These are phyloP conservation scores for Drosera capensis DNA, from an alignment of 148 eudicot genomes.

Conservation along the genomic window DNA sequence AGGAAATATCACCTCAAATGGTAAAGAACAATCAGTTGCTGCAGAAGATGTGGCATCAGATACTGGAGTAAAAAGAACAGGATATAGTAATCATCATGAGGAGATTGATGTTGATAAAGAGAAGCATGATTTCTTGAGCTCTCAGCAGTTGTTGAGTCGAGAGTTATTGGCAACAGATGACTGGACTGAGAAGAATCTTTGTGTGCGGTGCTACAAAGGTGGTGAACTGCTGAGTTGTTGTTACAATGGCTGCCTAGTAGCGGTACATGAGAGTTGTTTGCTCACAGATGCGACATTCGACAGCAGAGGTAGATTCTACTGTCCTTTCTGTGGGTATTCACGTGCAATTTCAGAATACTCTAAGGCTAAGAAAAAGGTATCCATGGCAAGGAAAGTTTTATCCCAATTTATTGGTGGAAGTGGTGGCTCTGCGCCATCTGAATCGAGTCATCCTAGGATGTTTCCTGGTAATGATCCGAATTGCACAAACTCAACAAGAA, in stretches of 20 bases:
- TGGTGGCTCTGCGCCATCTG: conserved; percentile 6
- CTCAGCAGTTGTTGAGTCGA: conserved; percentile 23
- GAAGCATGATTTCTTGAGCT: conserved; percentile 29
- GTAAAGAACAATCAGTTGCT: conserved; percentile 4
- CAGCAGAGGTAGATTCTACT: conserved; percentile 40
- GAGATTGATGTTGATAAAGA: conserved; percentile 16
- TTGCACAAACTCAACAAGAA: conserved; percentile 10
- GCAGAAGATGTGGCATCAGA: conserved; percentile 1
- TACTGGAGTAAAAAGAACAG: conserved; percentile 9
- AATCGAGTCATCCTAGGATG: conserved; percentile 8
- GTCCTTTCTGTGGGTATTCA: conserved; percentile 77
- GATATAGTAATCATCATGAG: conserved; percentile 18
- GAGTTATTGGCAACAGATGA: conserved; percentile 26
- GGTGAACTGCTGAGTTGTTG: conserved; percentile 51
- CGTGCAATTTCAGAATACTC: conserved; percentile 37
- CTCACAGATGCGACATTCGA: conserved; percentile 34
- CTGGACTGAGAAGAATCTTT: conserved; percentile 25
- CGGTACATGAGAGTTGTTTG: conserved; percentile 61
- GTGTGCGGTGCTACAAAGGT: conserved; percentile 54
- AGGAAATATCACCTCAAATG: conserved; percentile 2
- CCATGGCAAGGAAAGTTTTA: conserved; percentile 33
- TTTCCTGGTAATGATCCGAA: conserved; percentile 8
- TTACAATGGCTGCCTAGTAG: conserved; percentile 35
- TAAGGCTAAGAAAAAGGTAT: conserved; percentile 28
- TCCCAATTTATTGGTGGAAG: conserved; percentile 30